Evolutionary conservation across 2,329 filamentous ascomycete genomes (phyloP), one percentile per base, ranked within the genome.

Genomic region (Colletotrichum zoysiae): DNA sequence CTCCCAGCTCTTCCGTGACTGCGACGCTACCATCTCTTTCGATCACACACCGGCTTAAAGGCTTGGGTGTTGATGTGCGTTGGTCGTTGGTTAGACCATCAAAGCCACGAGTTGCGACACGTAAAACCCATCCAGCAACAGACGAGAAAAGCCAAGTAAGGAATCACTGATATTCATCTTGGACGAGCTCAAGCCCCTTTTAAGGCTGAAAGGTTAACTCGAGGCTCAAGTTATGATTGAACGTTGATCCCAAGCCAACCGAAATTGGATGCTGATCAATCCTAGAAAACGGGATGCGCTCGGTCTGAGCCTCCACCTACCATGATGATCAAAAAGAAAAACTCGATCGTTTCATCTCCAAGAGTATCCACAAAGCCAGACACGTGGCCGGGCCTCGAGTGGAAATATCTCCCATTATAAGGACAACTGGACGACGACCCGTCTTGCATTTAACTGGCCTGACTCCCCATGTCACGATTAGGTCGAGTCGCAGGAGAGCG

Each of bases 231-330:
- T 46, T 58, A 38, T 35, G n/a, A 38, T 38, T 35, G 26, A 62
- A 62, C 51, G 57, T 58, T 40, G 64, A 71, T 67, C 57, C 26
- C 30, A 16, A 20, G 50, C 50, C 50, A 68, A 71, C 64, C 68
- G 57, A 68, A 16, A 71, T 71, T 62, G 51, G 26, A 33, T 16
- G 42, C 42, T 40, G 46, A 26, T 23, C 30, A 23, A 2, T 23
- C 53, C 38, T 46, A 20, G n/a, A 26, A 14, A 20, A 12, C 30
- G 61, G 35, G 38, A 30, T 20, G 18, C 20, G 16, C 65, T 60
- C 67, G 38, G 62, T 48, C 55, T 66, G n/a, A 59, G 60, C 46
- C 62, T 40, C 38, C 63, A 66, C 35, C 7, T n/a, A 30, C 14
- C 18, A 26, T n/a, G 38, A 16, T 0, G 9, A 51, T n/a, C 62